Evolutionary conservation across 2,329 filamentous ascomycete genomes (phyloP).

Genomic region (Cladosporium colombiae): DNA sequence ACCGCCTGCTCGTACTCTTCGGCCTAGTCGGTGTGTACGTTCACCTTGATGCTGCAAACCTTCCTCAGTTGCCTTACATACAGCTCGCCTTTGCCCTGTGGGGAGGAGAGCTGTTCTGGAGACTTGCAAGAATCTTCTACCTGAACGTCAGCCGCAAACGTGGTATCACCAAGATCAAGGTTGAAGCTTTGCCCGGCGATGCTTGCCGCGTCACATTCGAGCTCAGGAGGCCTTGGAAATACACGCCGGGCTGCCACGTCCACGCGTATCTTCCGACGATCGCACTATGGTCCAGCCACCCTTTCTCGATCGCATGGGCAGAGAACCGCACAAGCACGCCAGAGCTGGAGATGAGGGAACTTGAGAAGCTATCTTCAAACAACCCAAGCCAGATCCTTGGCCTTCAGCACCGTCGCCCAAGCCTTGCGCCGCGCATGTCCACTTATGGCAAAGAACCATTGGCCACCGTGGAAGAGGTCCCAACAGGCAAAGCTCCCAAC

Average conservation of each 20-base stretch:
- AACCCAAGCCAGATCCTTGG: slow-evolving; percentile 11
- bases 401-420: slow-evolving; percentile 19
- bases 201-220: slow-evolving; percentile 63
- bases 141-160: slow-evolving; percentile 55
- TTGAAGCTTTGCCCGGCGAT: slow-evolving; percentile 61
- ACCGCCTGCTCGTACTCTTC: slow-evolving; percentile 73
- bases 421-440: slow-evolving; percentile 18
- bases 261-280: slow-evolving; percentile 60
- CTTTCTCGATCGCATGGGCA: slow-evolving; percentile 54
- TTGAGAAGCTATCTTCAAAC: slow-evolving; percentile 35
- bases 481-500: slow-evolving; percentile 23
- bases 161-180: slow-evolving; percentile 53
- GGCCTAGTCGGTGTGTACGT: slow-evolving; percentile 73
- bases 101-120: slow-evolving; percentile 62
- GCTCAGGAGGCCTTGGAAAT: slow-evolving; percentile 55
- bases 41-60: slow-evolving; percentile 68
- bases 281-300: slow-evolving; percentile 47
- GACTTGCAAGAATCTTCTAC: slow-evolving; percentile 52
- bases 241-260: slow-evolving; percentile 60
- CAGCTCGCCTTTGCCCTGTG: slow-evolving; percentile 75
- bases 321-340: slow-evolving; percentile 33
- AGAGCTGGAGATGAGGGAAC: slow-evolving; percentile 35
- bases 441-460: slow-evolving; percentile 22
- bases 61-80: slow-evolving; percentile 73
- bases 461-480: slow-evolving; percentile 12